These are phyloP conservation scores for Emmonsiellopsis sp. DNA, from an alignment of 2,329 filamentous ascomycete species.

Conservation along the genomic window DNA sequence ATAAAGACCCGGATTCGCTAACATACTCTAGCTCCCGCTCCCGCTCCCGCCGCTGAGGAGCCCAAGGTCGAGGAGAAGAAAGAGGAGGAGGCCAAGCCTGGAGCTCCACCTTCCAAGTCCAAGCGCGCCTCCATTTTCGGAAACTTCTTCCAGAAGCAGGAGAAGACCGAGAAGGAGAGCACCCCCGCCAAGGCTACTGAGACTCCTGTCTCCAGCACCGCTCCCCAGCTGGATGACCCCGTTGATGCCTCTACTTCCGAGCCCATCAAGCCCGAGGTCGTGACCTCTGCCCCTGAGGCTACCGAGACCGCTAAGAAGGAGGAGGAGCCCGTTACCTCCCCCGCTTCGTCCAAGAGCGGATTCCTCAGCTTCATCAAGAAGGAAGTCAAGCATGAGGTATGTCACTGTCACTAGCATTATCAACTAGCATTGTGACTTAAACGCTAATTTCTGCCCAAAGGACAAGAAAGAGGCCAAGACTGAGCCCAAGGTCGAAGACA, in stretches of 20 bases:
- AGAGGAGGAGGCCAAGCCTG: slow-evolving; percentile 30
- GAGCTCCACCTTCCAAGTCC: slow-evolving; percentile 45
- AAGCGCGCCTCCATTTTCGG: slow-evolving; percentile 84
- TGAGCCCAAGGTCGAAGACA: slow-evolving; percentile 18
- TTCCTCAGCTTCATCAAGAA: slow-evolving; percentile 24
- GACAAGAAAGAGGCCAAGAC: slow-evolving; percentile 15
- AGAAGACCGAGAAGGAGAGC: slow-evolving; percentile 39
- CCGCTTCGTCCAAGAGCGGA: slow-evolving; percentile 24
- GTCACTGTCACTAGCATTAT: not conserved
- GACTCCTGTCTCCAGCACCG: slow-evolving; percentile 37
- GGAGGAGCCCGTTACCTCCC: slow-evolving; percentile 21
- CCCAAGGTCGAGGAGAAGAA: slow-evolving; percentile 45
- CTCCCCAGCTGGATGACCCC: slow-evolving; percentile 39
- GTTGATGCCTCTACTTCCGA: slow-evolving; percentile 29
- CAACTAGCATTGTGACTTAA: not conserved
- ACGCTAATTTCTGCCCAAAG: slow-evolving; percentile 8
- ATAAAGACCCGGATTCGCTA: slow-evolving; percentile 9
- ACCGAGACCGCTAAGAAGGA: slow-evolving; percentile 23
- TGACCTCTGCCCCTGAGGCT: slow-evolving; percentile 35
- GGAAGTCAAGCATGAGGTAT: slow-evolving; percentile 20
- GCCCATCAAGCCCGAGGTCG: slow-evolving; percentile 31
- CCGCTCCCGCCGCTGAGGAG: slow-evolving; percentile 40
- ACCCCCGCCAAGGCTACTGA: slow-evolving; percentile 38
- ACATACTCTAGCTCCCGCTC: slow-evolving; percentile 22
- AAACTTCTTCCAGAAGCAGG: slow-evolving; percentile 63